Evolutionary conservation across 2,329 filamentous ascomycete species (phyloP), one percentile per base, ranked within the genome.

Genomic region (Fusarium albosuccineum): DNA sequence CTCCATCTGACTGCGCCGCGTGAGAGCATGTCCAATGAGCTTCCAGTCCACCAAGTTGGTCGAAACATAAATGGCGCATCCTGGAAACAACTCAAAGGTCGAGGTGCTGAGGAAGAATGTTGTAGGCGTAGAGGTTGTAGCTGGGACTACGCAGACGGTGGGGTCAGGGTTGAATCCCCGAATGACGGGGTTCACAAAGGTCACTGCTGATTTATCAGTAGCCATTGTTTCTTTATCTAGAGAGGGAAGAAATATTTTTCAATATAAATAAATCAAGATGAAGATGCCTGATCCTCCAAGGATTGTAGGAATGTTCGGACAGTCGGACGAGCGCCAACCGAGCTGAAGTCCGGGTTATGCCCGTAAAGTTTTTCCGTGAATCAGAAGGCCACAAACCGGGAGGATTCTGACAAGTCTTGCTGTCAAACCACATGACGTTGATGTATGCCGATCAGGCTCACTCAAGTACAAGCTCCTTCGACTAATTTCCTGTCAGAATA

Each of bases 141-240:
- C 75, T 9, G 74, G 76, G 7, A 79, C 77, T 5, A 79, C 74
- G 45, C 79, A 80, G 14, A 81, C 67, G 1, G 86, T 88, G 0
- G 88, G 87, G 65, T 90, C 88, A 6, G 87, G 86, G 57, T 89
- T 89, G 77, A 88, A 89, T 26, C 87, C 87, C 3, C 81, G 80
- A 39, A 89, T 79, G 17, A 89, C 82, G 2, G 87, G 87, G 69
- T 89, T 82, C n/a, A 63, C 63, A 57, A 80, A 81, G n/a, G 57
- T 64, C 5, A 58, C 16, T 5, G 9, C 8, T 5, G 53, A 37
- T 16, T 26, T 10, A 10, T 46, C 42, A n/a, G 42, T 22, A 8
- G 44, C 4, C 67, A 73, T 71, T 5, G 5, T 49, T 11, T 16
- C 9, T 26, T 22, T 22, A 22, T 22, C 17, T 22, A 22, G 17